phyloP scores from a whole-genome alignment of 2,329 filamentous ascomycete species.

The Aspergillus hiratsukae region DNA sequence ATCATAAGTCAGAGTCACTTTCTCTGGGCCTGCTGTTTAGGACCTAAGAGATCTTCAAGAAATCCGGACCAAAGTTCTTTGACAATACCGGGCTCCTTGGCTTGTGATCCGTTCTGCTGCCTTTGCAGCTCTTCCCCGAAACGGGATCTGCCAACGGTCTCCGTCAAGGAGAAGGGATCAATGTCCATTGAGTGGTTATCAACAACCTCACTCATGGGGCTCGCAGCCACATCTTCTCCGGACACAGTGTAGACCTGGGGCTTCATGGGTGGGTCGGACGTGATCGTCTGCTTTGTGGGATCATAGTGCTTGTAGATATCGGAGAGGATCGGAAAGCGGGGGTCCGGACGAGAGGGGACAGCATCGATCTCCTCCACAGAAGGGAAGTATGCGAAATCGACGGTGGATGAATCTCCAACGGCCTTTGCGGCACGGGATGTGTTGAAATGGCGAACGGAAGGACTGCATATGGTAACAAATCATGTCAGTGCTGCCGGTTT shows the following conservation, averaged over 20 bases:
- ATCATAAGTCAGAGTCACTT: conserved; percentile 13
- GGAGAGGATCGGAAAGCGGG: conserved; percentile 51
- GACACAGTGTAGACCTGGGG: conserved; percentile 54
- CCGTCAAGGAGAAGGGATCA: conserved; percentile 54
- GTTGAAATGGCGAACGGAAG: conserved; percentile 56
- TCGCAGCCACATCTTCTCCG: conserved; percentile 44
- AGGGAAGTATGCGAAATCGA: conserved; percentile 61
- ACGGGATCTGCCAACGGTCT: conserved; percentile 41
- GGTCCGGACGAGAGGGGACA: conserved; percentile 28
- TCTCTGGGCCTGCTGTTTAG: conserved; percentile 22
- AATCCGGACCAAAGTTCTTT: conserved; percentile 35
- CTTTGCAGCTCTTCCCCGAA: conserved; percentile 32
- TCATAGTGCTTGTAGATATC: conserved; percentile 31
- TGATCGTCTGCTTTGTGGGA: conserved; percentile 5
- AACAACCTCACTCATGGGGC: conserved; percentile 55
- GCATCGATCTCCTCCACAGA: conserved; percentile 44
- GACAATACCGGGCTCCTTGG: conserved; percentile 27
- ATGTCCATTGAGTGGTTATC: conserved; percentile 55
- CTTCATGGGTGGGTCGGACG: conserved; percentile 42
- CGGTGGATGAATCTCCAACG: conserved; percentile 55
- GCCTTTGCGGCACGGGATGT: conserved; percentile 55
- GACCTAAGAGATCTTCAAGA: conserved; percentile 36
- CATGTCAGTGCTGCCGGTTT: conserved; percentile 11
- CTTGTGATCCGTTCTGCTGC: conserved; percentile 27
- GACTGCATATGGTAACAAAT: conserved; percentile 49